Evolutionary conservation across 495 filamentous ascomycete genomes (phyloP), one percentile per base, ranked within the genome.

Genomic region (Niebla homalea): DNA sequence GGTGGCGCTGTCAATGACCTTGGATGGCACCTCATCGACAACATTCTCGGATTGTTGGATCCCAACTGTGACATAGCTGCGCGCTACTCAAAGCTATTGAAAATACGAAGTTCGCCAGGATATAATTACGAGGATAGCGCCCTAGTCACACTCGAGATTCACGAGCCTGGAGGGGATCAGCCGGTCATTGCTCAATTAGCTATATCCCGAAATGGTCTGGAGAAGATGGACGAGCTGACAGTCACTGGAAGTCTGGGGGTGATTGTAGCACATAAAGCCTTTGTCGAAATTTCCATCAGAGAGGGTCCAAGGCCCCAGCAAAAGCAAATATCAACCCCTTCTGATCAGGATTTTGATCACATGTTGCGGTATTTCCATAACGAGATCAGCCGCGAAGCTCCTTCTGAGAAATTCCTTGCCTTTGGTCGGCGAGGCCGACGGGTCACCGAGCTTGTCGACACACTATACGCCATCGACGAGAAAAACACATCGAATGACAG

Each of bases 21-120:
- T 53, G 50, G 50, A 20, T 53, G 50, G 43, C 50, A 53, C 23
- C 43, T 53, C 10, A 42, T 53, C 7, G 29, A 53, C 32, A 53
- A 25, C n/a, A 37, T 53, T 32, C 16, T 48, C 14, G 43, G n/a
- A 23, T 32, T 53, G 16, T 16, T 37, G 6, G 29, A 29, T 19
- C 3, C 5, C 7, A 19, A 14, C 16, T 32, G 19, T n/a, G 29
- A 37, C 35, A 16, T 39, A n/a, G 26, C 11, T 16, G 48, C 43
- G 6, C 19, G 18, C 4, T 50, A 50, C 48, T 43, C 48, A 3
- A 42, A 22, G 21, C 35, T 50, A 32, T 50, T 43, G 19, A 14
- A 36, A 8, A 36, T 36, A 26, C 20, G 49, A 5, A 8, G 7
- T 8, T 51, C 22, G 15, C 49, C 29, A 22, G 41, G 25, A 6